A percentile compares a stretch with the other conserved stretches of the same genome.
phyloP scores from a whole-genome alignment of 331 rosid species.

The Telfairia occidentalis region DNA sequence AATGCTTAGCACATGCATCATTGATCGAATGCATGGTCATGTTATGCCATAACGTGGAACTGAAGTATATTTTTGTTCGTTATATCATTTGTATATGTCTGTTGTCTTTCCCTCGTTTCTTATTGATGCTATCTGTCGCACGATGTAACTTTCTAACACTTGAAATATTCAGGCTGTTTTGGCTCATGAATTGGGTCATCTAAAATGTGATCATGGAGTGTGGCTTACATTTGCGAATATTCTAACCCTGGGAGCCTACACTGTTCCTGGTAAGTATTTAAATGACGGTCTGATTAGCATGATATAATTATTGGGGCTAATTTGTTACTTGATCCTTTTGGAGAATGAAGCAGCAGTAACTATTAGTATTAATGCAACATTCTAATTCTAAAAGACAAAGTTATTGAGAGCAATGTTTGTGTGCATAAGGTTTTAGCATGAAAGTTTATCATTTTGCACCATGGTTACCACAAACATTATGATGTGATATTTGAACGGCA shows the following conservation, averaged over 20 bases:
- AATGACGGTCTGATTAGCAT: slow-evolving; percentile 4
- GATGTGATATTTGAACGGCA: neutral
- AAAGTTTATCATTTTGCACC: neutral
- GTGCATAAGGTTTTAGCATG: neutral
- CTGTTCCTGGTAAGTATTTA: slow-evolving; percentile 59
- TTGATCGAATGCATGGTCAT: neutral
- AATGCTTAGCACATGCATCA: neutral
- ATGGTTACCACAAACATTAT: neutral
- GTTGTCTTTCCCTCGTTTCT: slow-evolving; percentile 9
- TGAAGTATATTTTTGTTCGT: neutral
- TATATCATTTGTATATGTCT: neutral
- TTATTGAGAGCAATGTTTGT: neutral
- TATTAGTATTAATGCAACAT: neutral
- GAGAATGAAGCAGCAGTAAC: neutral
- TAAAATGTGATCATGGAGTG: slow-evolving; percentile 95
- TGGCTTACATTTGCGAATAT: slow-evolving; percentile 97
- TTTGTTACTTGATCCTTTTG: neutral
- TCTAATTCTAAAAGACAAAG: neutral
- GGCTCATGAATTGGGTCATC: slow-evolving; percentile 97
- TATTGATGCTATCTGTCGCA: slow-evolving; percentile 8
- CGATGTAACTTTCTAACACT: slow-evolving; percentile 19
- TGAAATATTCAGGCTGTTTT: slow-evolving; percentile 66
- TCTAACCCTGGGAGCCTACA: slow-evolving; percentile 84
- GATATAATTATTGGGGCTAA: neutral
- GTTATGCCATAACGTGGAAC: neutral